Percentiles rank a stretch among this genome's conserved stretches.
phyloP scores from a whole-genome alignment of 192 early-diverging fungal genomes.

The Backusella psychrophila region DNA sequence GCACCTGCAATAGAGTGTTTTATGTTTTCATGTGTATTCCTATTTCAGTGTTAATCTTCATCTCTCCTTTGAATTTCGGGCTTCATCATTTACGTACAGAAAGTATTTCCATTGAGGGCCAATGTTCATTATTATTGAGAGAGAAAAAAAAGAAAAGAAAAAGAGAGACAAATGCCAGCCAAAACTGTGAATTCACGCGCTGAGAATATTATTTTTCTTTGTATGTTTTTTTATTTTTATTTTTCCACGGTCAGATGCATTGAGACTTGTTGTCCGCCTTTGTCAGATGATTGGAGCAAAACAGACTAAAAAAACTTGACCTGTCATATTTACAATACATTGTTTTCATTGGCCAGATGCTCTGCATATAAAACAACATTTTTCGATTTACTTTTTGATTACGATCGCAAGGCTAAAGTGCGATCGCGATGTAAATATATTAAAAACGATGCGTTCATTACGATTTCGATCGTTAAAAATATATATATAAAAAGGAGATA shows the following conservation, averaged over 20 bases:
- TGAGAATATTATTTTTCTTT: too few species aligned
- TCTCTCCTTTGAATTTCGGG: not conserved
- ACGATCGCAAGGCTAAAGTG: not conserved
- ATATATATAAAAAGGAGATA: not conserved
- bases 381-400: not conserved
- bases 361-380: not conserved
- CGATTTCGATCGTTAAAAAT: too few species aligned
- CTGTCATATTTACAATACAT: not conserved
- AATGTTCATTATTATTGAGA: not conserved
- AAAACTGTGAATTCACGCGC: not conserved
- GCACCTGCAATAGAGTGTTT: conserved; percentile 83
- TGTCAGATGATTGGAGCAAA: not conserved
- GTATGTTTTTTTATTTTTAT: not conserved
- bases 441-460: not conserved
- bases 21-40: conserved; percentile 48
- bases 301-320: not conserved
- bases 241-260: not conserved
- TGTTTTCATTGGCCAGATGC: not conserved
- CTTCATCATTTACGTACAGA: not conserved
- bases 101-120: not conserved
- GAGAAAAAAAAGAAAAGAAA: not conserved
- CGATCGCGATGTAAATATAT: not conserved
- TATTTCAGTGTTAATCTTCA: not conserved
- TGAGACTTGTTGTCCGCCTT: too few species aligned
- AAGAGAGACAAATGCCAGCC: not conserved